A percentile compares a stretch with the other conserved stretches of the same genome.
These are phyloP conservation scores for Saturnispora gosingensis DNA, from an alignment of 805 yeast genomes.

Conservation along the genomic window DNA sequence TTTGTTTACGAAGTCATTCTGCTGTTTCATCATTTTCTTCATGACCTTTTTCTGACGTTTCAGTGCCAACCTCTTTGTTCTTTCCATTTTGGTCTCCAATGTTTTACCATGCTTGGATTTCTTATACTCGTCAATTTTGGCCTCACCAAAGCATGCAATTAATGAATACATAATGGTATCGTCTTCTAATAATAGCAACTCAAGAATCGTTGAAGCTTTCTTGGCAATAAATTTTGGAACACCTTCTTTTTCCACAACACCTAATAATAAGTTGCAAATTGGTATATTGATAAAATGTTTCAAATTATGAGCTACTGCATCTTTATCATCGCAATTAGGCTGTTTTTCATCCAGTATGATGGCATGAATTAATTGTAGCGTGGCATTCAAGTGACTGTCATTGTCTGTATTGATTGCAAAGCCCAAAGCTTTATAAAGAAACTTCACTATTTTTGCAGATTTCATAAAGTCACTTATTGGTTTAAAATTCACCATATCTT, in stretches of 20 bases:
- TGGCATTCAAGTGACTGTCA: slow-evolving; percentile 46
- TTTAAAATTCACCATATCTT: slow-evolving; percentile 24
- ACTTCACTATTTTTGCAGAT: slow-evolving; percentile 43
- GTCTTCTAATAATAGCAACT: slow-evolving; percentile 40
- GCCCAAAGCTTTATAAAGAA: slow-evolving; percentile 49
- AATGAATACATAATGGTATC: slow-evolving; percentile 42
- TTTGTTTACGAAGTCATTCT: slow-evolving; percentile 34
- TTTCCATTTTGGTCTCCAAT: slow-evolving; percentile 47
- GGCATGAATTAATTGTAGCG: slow-evolving; percentile 66
- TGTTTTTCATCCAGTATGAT: slow-evolving; percentile 30
- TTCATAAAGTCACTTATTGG: slow-evolving; percentile 43
- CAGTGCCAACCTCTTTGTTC: slow-evolving; percentile 47
- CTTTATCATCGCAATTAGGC: slow-evolving; percentile 28
- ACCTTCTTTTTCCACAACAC: slow-evolving; percentile 37
- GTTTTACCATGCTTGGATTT: slow-evolving; percentile 34
- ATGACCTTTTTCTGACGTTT: slow-evolving; percentile 53
- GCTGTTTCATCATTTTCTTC: slow-evolving; percentile 51
- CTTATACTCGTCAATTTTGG: slow-evolving; percentile 41
- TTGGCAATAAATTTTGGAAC: slow-evolving; percentile 39
- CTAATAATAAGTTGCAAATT: slow-evolving; percentile 44
- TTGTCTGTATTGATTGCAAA: slow-evolving; percentile 41
- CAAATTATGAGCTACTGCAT: slow-evolving; percentile 27
- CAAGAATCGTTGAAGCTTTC: slow-evolving; percentile 52
- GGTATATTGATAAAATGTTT: slow-evolving; percentile 41
- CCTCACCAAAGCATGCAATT: slow-evolving; percentile 48